Conservation (phyloP, 169 alveolate species). For the Perkinsus chesapeaki region DNA sequence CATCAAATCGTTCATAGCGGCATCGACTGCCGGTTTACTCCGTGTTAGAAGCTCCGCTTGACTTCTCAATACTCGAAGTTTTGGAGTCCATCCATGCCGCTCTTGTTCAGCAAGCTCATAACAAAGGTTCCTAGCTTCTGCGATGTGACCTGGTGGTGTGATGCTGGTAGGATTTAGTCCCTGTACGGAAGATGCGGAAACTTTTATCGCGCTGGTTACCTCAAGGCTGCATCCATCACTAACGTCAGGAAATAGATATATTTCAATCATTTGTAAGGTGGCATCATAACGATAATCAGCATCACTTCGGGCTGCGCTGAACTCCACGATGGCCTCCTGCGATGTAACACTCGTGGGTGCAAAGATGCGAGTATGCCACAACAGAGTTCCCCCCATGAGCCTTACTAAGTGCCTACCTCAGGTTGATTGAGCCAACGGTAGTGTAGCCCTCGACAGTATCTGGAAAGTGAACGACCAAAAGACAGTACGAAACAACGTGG, state of each 20-base stretch:
- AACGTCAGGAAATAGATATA: slow-evolving; percentile 63
- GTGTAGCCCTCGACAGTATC: slow-evolving; percentile 55
- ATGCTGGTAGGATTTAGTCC: background rate
- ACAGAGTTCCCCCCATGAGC: background rate
- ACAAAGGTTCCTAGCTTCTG: background rate
- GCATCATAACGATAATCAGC: slow-evolving; percentile 62
- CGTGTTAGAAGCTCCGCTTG: background rate
- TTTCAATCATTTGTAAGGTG: slow-evolving; percentile 57
- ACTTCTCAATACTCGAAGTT: background rate
- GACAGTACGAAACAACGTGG: too few relatives aligned
- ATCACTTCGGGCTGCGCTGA: slow-evolving; percentile 64
- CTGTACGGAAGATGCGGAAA: background rate
- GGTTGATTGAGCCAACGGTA: slow-evolving; percentile 49
- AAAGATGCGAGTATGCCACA: too few relatives aligned
- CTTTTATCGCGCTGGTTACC: background rate
- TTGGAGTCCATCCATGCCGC: background rate
- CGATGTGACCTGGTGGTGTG: background rate
- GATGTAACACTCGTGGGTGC: background rate
- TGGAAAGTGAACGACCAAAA: background rate
- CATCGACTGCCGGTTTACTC: background rate
- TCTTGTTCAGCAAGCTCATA: background rate
- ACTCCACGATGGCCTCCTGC: slow-evolving; percentile 59
- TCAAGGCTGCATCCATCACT: slow-evolving; percentile 43
- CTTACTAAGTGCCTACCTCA: background rate
- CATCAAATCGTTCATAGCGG: background rate